Percentiles rank a stretch among this genome's conserved stretches.
These are phyloP conservation scores for Ceratonia siliqua DNA, from an alignment of 306 rosid species.

Conservation along the genomic window DNA sequence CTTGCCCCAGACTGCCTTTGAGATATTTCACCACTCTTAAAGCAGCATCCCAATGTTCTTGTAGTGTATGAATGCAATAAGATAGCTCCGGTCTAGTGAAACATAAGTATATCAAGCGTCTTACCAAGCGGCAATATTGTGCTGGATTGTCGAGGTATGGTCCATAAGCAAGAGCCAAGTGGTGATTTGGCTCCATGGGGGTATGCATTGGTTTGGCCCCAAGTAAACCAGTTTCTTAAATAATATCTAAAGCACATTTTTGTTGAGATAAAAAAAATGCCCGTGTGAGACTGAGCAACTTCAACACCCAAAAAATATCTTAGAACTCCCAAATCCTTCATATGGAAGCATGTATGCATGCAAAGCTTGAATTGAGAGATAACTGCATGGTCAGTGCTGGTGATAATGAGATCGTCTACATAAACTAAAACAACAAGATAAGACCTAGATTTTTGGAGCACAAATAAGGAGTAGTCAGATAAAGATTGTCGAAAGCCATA, in stretches of 20 bases:
- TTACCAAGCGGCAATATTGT: too few relatives aligned
- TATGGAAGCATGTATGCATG: neutral
- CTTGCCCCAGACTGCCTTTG: too few relatives aligned
- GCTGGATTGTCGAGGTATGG: too few relatives aligned
- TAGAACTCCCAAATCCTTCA: neutral
- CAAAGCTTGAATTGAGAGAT: neutral
- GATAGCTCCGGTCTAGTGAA: neutral
- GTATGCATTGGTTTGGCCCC: too few relatives aligned
- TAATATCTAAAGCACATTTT: slow-evolving; percentile 1
- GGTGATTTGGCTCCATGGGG: too few relatives aligned
- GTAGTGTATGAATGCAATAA: too few relatives aligned
- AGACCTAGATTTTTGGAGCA: too few relatives aligned
- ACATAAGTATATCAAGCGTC: too few relatives aligned
- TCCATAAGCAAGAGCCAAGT: too few relatives aligned
- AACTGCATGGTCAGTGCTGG: neutral
- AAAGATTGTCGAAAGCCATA: neutral
- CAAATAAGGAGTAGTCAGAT: neutral
- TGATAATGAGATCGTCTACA: neutral
- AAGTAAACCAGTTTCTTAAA: neutral
- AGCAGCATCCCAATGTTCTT: too few relatives aligned
- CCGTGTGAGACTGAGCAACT: too few relatives aligned
- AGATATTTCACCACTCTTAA: too few relatives aligned
- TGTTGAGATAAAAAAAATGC: neutral
- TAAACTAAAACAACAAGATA: neutral
- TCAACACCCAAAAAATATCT: neutral